phyloP scores from a whole-genome alignment of 176 grass and related monocot species.

The Aegilops sharonensis region DNA sequence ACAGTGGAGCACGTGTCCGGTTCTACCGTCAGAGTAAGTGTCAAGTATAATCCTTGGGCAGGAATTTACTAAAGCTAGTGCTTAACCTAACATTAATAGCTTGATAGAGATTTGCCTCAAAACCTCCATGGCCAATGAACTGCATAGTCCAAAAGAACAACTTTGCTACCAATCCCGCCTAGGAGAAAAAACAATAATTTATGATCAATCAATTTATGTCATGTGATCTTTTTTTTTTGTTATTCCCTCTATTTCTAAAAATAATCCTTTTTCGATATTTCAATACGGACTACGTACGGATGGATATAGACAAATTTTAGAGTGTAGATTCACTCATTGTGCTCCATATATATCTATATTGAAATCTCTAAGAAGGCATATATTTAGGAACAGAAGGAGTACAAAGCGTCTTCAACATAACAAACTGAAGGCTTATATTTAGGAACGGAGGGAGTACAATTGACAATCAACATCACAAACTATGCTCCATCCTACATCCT shows the following conservation, averaged over 20 bases:
- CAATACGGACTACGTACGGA: too few species aligned
- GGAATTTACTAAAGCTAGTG: background rate
- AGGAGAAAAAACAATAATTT: background rate
- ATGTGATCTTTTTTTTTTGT: background rate
- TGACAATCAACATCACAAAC: background rate
- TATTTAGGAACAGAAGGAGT: too few species aligned
- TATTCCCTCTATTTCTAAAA: too few species aligned
- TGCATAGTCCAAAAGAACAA: slow-evolving; percentile 80
- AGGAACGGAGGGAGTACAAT: background rate
- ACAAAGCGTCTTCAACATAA: too few species aligned
- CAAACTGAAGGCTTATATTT: too few species aligned
- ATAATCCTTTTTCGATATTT: too few species aligned
- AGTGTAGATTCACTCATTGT: too few species aligned
- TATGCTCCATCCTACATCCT: background rate
- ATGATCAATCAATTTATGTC: background rate
- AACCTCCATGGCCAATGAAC: slow-evolving; percentile 88
- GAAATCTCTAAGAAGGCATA: too few species aligned
- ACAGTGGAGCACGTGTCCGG: slow-evolving; percentile 73
- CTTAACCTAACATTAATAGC: background rate
- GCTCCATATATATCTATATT: too few species aligned
- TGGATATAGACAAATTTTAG: too few species aligned
- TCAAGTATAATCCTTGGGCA: background rate
- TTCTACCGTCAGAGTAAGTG: slow-evolving; percentile 39
- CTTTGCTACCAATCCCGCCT: slow-evolving; percentile 82
- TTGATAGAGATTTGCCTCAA: slow-evolving; percentile 53